These are phyloP conservation scores for Tarenaya hassleriana DNA, from an alignment of 345 rosid genomes.

Conservation along the genomic window DNA sequence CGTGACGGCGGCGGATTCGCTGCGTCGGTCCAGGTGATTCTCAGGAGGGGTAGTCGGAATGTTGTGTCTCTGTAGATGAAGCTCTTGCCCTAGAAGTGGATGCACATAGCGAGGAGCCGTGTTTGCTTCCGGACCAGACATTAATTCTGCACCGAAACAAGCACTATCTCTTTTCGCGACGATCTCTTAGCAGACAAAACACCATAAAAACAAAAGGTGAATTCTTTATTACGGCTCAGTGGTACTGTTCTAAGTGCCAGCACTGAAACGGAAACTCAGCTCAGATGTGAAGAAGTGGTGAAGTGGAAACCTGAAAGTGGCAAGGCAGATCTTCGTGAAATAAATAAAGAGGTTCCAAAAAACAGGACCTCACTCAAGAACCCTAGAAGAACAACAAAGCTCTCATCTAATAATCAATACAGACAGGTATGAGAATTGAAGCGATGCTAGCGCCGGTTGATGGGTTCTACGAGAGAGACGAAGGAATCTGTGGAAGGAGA, in stretches of 20 bases:
- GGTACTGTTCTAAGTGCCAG: no score
- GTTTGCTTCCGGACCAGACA: constrained; percentile 34
- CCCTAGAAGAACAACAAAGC: constrained; percentile 12
- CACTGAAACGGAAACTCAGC: constrained; percentile 25
- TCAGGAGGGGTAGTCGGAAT: constrained; percentile 23
- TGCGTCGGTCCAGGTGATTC: constrained; percentile 26
- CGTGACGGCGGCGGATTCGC: constrained; percentile 27
- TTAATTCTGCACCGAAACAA: no score
- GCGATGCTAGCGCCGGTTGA: constrained; percentile 21
- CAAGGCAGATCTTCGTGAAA: constrained; percentile 37
- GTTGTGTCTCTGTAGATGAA: constrained; percentile 33
- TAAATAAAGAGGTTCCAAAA: constrained; percentile 18
- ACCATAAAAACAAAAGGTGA: no score
- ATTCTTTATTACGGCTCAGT: no score
- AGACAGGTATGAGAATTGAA: constrained; percentile 30
- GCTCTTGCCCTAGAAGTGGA: constrained; percentile 44
- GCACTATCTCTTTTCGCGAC: no score
- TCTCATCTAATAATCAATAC: constrained; percentile 11
- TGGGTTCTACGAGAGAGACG: constrained; percentile 24
- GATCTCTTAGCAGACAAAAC: no score
- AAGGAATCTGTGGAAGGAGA: constrained; percentile 19
- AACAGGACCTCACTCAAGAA: constrained; percentile 30
- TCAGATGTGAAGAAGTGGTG: no score
- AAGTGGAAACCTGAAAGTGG: no score
- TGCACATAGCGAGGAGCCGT: constrained; percentile 34